Evolutionary conservation across 345 rosid genomes (phyloP).

Genomic region (Populus euphratica): DNA sequence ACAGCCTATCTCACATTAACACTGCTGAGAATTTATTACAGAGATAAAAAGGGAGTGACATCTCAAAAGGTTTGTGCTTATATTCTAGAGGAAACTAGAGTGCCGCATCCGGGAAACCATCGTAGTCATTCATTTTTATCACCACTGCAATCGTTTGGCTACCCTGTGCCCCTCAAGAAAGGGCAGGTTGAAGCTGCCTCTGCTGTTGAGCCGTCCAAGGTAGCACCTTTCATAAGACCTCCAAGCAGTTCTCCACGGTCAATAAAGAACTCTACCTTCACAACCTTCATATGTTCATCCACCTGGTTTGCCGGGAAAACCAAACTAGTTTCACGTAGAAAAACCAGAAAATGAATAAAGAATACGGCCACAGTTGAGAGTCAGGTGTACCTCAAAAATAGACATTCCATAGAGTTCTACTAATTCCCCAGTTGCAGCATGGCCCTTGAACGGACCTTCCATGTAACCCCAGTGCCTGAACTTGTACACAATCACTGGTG

Average conservation of each 20-base stretch:
- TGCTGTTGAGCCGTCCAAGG: constrained; percentile 3
- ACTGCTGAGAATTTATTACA: not conserved
- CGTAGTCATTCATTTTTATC: not conserved
- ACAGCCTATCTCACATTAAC: not conserved
- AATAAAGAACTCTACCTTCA: constrained; percentile 50
- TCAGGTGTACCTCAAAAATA: constrained; percentile 29
- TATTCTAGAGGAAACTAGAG: not conserved
- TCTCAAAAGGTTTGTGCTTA: not conserved
- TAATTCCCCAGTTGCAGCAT: constrained; percentile 52
- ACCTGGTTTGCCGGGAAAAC: constrained; percentile 19
- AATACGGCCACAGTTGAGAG: not conserved
- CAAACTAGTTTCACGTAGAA: not conserved
- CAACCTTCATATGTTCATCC: constrained; percentile 47
- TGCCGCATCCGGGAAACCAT: not conserved
- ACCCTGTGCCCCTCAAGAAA: constrained; percentile 39
- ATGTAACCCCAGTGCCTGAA: constrained; percentile 72
- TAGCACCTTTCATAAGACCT: constrained; percentile 45
- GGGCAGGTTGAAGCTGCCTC: constrained; percentile 41
- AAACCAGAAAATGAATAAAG: not conserved
- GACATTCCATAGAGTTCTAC: constrained; percentile 40
- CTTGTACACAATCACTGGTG: constrained; percentile 53
- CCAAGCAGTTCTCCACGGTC: constrained; percentile 59
- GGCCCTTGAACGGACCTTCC: constrained; percentile 75
- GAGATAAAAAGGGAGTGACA: not conserved
- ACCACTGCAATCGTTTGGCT: not conserved